phyloP scores from a whole-genome alignment of 1,139 yeast species.

The Yamadazyma trypodendri region DNA sequence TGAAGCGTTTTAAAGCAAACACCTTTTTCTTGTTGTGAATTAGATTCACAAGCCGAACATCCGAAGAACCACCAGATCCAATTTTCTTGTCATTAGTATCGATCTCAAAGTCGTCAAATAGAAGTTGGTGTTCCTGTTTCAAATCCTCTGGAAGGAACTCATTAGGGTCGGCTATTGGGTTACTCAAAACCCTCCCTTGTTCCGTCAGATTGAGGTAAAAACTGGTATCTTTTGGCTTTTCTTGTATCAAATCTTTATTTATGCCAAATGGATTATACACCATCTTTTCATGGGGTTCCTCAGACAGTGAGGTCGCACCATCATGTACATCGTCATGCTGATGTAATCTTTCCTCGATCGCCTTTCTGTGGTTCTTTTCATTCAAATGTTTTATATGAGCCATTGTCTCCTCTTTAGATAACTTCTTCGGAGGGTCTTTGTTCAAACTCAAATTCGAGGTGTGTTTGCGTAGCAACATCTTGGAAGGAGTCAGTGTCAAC shows the following conservation, averaged over 20 bases:
- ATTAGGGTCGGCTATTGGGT: constrained; percentile 72
- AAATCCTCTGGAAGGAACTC: constrained; percentile 57
- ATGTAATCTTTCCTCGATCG: constrained; percentile 16
- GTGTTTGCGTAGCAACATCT: constrained; percentile 28
- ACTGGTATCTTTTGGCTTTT: constrained; percentile 38
- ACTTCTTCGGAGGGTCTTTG: constrained; percentile 22
- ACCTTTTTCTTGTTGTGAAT: constrained; percentile 38
- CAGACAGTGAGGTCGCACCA: constrained; percentile 2
- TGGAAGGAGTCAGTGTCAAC: constrained; percentile 23
- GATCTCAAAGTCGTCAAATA: constrained; percentile 60
- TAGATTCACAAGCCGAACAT: constrained; percentile 53
- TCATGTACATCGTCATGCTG: constrained; percentile 4
- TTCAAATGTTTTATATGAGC: constrained; percentile 38
- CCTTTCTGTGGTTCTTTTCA: constrained; percentile 26
- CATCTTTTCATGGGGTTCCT: constrained; percentile 30
- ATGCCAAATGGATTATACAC: constrained; percentile 49
- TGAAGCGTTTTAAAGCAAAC: constrained; percentile 65
- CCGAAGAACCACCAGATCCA: constrained; percentile 75
- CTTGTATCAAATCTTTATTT: constrained; percentile 35
- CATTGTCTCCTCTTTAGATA: constrained; percentile 38
- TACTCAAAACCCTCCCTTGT: constrained; percentile 49
- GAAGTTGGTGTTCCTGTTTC: constrained; percentile 48
- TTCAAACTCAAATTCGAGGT: constrained; percentile 18
- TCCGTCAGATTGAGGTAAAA: constrained; percentile 31
- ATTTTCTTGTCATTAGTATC: constrained; percentile 48